Evolutionary conservation across 108 stramenopile species (phyloP), one percentile per base, ranked within the genome.

Genomic region (Pseudonitzschia pungens): DNA sequence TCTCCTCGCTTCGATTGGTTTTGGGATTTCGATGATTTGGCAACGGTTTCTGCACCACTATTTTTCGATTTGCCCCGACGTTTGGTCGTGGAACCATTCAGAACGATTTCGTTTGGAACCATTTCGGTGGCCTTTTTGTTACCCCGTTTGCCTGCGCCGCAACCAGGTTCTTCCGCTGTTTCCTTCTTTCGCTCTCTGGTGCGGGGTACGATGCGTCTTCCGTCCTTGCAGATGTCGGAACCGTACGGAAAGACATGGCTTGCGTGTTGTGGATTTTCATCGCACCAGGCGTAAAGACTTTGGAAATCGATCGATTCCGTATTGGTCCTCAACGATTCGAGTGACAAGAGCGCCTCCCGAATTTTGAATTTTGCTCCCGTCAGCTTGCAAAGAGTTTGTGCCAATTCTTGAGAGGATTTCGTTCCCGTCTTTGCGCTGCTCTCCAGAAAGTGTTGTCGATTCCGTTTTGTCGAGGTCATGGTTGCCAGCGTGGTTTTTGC

Each of bases 381-480:
- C 59, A 89, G 55, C 54, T 62, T 79, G 75, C 40, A 83, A 68
- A 54, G 91, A 31, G 84, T 81, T 75, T 91, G 89, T 10, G 78
- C 77, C 70, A 91, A 68, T 90, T 82, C 91, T 87, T 4, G 87
- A 83, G 55, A 65, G 65, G 60, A 63, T 69, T 63, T 58, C 41
- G 15, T 29, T 51, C 14, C 2, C 62, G 29, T 3, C 18, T 50
- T 52, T 74, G 67, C 73, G 58, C 62, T 72, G 32, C 56, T 72
- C 57, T 36, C 77, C 72, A 50, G 66, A 65, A n/a, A 78, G 56
- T 18, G 74, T 75, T 15, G 80, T 66, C 72, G 64, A 66, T 73
- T 71, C 11, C 73, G 63, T 40, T 67, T 65, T 55, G 74, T 81
- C 31, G 75, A 79, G 7, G 80, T 81, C 69, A 76, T 66, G 4